Percentiles rank a stretch among this genome's conserved stretches.
Evolutionary conservation across 1,284 basidiomycete species (phyloP).

Genomic region (Veloboletus limbatus): DNA sequence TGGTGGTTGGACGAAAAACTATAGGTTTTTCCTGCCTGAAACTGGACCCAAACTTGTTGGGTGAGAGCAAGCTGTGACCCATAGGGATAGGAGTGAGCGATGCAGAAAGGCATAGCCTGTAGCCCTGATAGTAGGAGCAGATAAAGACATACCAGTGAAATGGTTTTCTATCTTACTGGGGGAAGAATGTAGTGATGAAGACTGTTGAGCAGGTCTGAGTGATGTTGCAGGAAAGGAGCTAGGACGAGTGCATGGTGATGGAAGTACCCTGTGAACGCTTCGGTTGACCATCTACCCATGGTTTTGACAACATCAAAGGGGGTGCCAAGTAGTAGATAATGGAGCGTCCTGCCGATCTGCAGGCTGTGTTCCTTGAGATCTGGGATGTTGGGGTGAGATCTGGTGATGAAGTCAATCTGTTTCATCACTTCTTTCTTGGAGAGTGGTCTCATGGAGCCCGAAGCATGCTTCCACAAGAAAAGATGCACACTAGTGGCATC

Average conservation of each 20-base stretch:
- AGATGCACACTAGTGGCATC: not conserved
- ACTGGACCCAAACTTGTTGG: no score
- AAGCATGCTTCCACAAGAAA: not conserved
- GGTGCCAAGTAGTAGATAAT: not conserved
- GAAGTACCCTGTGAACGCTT: not conserved
- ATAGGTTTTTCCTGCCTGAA: no score
- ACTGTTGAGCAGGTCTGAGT: not conserved
- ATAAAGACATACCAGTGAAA: not conserved
- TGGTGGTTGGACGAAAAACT: no score
- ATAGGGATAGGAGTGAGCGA: slow-evolving; percentile 1
- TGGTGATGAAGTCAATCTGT: not conserved
- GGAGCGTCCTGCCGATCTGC: not conserved
- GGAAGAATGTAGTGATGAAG: not conserved
- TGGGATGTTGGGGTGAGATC: not conserved
- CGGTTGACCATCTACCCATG: slow-evolving; percentile 1
- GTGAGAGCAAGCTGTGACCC: no score
- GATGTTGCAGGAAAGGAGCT: not conserved
- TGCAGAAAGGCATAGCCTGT: not conserved
- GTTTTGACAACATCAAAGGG: slow-evolving; percentile 10
- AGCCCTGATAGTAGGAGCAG: not conserved
- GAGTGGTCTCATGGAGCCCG: not conserved
- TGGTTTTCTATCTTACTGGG: not conserved
- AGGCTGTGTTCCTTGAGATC: slow-evolving; percentile 8
- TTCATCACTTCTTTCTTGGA: not conserved
- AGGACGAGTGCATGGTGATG: not conserved